Conservation (phyloP, 306 rosid species). For the Crotalaria pallida region DNA sequence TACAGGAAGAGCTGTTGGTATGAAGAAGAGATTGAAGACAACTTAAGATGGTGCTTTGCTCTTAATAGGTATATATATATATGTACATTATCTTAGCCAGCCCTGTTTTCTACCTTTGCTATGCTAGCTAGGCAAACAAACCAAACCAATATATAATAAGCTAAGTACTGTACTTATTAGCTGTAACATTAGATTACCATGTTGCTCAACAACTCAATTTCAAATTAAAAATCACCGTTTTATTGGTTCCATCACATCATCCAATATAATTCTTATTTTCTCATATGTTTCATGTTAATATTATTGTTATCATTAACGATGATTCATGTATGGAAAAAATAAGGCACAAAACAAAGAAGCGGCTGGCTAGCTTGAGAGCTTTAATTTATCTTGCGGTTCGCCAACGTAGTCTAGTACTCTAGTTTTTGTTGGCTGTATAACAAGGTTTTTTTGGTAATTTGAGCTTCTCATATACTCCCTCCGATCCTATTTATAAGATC, state of each 20-base stretch:
- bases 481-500: too few relatives aligned
- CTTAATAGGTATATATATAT: conserved; percentile 62
- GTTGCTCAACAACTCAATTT: background rate
- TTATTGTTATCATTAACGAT: background rate
- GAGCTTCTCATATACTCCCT: conserved; percentile 14
- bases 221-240: background rate
- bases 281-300: conserved; percentile 2
- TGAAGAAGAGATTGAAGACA: conserved; percentile 94
- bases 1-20: conserved; percentile 96
- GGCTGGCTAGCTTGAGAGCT: background rate
- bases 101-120: too few relatives aligned
- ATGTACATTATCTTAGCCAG: too few relatives aligned
- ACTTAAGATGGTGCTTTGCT: conserved; percentile 94
- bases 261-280: background rate
- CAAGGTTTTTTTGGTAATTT: conserved; percentile 14
- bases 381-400: conserved; percentile 11
- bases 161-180: too few relatives aligned
- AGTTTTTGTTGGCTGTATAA: conserved; percentile 5
- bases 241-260: background rate
- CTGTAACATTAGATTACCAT: background rate
- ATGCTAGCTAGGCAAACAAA: too few relatives aligned
- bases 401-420: too few relatives aligned
- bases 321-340: conserved; percentile 22
- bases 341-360: conserved; percentile 13
- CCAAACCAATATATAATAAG: background rate